Base-by-base conservation (phyloP, 805 yeast genomes). In the Ogataea allantospora region DNA sequence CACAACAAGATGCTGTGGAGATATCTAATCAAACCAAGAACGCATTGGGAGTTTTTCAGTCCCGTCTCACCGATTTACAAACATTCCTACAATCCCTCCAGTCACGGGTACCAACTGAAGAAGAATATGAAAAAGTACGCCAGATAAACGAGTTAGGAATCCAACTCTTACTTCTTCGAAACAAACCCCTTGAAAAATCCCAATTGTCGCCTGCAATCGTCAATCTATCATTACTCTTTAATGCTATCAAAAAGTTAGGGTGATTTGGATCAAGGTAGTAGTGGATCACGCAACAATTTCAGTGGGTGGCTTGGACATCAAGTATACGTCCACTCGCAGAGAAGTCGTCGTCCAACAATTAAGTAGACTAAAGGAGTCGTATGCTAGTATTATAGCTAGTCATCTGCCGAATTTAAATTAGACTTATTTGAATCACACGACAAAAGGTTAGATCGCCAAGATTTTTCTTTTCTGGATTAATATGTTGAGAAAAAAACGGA, bases 211-310 rank as follows among this genome's bases (percentile, higher is more conserved):
- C 39, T 8, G 41, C 47, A 3, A 15, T 34, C 22, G 40, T 41
- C 21, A 43, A 43, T 26, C 36, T 39, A 19, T 30, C 46, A 8
- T 28, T 48, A 15, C 19, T 45, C 20, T 19, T 46, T 31, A 40
- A 43, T 15, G 37, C 35, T 9, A 18, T 48, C 20, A 29, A 29
- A 14, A 36, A 34, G 29, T 19, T 48, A 27, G 47, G n/a, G n/a
- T n/a, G n/a, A n/a, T n/a, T n/a, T n/a, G n/a, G n/a, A n/a, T n/a
- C n/a, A n/a, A n/a, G n/a, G n/a, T n/a, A n/a, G n/a, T n/a, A n/a
- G n/a, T n/a, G n/a, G n/a, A n/a, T n/a, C n/a, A n/a, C n/a, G n/a
- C n/a, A n/a, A n/a, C n/a, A n/a, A n/a, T n/a, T n/a, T n/a, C n/a
- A n/a, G n/a, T n/a, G n/a, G n/a, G n/a, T n/a, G n/a, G n/a, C n/a